phyloP scores from a whole-genome alignment of 176 grass and related monocot genomes.

The Zizania latifolia region DNA sequence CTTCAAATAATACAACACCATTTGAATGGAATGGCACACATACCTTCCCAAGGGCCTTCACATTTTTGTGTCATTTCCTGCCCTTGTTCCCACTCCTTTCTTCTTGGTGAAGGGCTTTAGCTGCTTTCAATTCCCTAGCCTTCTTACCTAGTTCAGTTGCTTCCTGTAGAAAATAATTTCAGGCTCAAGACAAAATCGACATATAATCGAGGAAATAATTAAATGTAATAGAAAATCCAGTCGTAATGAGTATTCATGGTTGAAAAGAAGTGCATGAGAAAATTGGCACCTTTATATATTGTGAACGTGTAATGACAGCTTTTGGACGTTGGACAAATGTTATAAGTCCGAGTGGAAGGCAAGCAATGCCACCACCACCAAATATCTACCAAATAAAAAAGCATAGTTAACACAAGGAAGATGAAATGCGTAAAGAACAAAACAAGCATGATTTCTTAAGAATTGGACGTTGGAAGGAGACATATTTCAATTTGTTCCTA shows the following conservation, averaged over 20 bases:
- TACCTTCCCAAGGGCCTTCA: constrained; percentile 87
- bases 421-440: neutral
- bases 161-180: constrained; percentile 40
- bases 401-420: constrained; percentile 1
- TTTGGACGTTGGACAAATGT: constrained; percentile 88
- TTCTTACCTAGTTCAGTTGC: constrained; percentile 95
- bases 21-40: neutral
- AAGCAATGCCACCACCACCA: constrained; percentile 96
- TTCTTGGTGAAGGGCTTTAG: constrained; percentile 88
- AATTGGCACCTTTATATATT: constrained; percentile 83
- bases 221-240: neutral
- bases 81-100: constrained; percentile 79
- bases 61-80: constrained; percentile 95
- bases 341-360: constrained; percentile 81
- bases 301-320: constrained; percentile 96
- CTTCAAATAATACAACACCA: neutral
- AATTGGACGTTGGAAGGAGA: neutral
- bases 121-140: constrained; percentile 75
- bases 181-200: neutral
- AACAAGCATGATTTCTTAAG: neutral
- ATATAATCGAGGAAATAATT: neutral
- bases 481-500: neutral
- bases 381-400: constrained; percentile 69
- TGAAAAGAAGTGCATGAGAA: constrained; percentile 14
- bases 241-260: neutral